Base-by-base conservation (phyloP, 139 green algal genomes). In the Dunaliella sp. region DNA sequence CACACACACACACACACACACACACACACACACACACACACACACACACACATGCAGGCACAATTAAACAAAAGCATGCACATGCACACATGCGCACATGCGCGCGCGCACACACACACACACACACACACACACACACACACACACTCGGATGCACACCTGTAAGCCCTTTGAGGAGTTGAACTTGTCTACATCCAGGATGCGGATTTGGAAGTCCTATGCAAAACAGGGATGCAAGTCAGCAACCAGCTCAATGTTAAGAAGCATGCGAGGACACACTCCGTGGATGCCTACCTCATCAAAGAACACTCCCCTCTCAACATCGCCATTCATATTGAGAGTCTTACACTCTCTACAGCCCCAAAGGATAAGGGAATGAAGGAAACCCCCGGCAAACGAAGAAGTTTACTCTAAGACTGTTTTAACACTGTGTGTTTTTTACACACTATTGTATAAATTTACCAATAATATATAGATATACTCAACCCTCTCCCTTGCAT, bases 161-260 rank as follows among this genome's bases (percentile, higher is more conserved):
- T 92, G 91, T 1, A 94, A 80, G 1, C 83, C 80, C 81, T 93
- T 89, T 0, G 87, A 91, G 0, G 81, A 38, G 24, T 89, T 91
- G 81, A 88, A 93, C 57, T 92, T 94, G 76, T 94, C 91, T 2
- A 92, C 84, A 38, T 94, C 89, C 0, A 94, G 76, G 32, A 94
- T 91, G 21, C 91, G 81, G 25, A 94, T 88, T 65, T 90, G 81
- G 76, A 83, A 90, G 22, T 92, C 91, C 91, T 94, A 25, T 73
- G 1, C 32, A 34, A n/a, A n/a, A 1, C 24, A 81, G 81, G 3
- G 31, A 73, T 31, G 2, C n/a, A 78, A 28, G 38, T 36, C 38
- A n/a, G n/a, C n/a, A n/a, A n/a, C n/a, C n/a, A n/a, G n/a, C n/a
- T n/a, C n/a, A n/a, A n/a, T n/a, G n/a, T n/a, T n/a, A n/a, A n/a